These are phyloP conservation scores for Colletotrichum paranaense DNA, from an alignment of 2,329 filamentous ascomycete genomes.

Conservation along the genomic window DNA sequence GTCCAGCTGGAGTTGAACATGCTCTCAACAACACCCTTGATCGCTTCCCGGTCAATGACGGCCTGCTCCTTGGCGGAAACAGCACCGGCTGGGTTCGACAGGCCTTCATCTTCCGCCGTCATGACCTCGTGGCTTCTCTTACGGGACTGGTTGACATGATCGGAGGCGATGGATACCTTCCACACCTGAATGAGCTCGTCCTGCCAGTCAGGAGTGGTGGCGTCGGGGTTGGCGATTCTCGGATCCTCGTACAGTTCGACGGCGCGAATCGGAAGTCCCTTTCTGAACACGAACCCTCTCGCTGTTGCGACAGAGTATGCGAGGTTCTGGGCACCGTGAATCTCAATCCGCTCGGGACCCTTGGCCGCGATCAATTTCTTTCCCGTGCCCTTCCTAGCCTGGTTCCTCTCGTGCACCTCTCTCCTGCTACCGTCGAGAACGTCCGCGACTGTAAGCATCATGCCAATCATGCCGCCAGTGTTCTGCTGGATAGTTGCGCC, in stretches of 20 bases:
- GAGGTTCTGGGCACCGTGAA: conserved; percentile 86
- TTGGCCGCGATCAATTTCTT: conserved; percentile 40
- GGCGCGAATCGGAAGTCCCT: conserved; percentile 78
- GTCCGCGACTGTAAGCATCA: conserved; percentile 87
- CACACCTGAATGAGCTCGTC: conserved; percentile 86
- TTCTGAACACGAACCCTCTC: conserved; percentile 86
- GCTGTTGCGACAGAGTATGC: conserved; percentile 84
- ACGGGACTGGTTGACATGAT: conserved; percentile 42
- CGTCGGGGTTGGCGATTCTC: conserved; percentile 50
- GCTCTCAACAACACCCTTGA: conserved; percentile 40
- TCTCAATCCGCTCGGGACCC: conserved; percentile 40
- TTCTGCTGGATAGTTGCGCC: conserved; percentile 81
- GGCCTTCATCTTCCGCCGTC: conserved; percentile 16
- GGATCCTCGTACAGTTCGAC: conserved; percentile 71
- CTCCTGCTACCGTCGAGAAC: conserved; percentile 61
- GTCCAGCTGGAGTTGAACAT: conserved; percentile 65
- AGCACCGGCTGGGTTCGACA: background rate
- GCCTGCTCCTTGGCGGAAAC: conserved; percentile 36
- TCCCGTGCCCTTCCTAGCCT: conserved; percentile 53
- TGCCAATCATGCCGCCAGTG: conserved; percentile 84
- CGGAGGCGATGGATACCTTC: conserved; percentile 73
- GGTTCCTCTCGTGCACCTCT: conserved; percentile 51
- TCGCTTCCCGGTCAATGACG: conserved; percentile 41
- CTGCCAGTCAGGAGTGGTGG: conserved; percentile 73
- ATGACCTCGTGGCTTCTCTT: conserved; percentile 48